These are phyloP conservation scores for Pseudogymnoascus sp. DNA, from an alignment of 2,329 filamentous ascomycete species.

Conservation along the genomic window DNA sequence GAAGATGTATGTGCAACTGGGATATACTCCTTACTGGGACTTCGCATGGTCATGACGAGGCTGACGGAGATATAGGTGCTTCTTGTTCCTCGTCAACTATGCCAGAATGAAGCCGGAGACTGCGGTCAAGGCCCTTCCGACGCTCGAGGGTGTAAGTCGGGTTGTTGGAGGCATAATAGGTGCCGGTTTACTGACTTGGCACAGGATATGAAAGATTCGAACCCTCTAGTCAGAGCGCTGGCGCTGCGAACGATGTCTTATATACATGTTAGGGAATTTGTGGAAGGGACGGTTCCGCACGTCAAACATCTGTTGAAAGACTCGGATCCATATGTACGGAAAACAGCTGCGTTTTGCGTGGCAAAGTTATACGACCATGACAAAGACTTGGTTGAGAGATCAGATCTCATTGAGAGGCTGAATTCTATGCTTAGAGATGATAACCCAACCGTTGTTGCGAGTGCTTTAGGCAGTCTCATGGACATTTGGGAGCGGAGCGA, in stretches of 20 bases:
- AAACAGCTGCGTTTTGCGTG: slow-evolving; percentile 92
- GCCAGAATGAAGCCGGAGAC: slow-evolving; percentile 89
- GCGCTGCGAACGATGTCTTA: slow-evolving; percentile 95
- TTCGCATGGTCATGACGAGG: slow-evolving; percentile 12
- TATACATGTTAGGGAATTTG: slow-evolving; percentile 91
- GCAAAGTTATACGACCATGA: slow-evolving; percentile 98
- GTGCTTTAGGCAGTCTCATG: slow-evolving; percentile 81
- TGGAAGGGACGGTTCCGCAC: slow-evolving; percentile 78
- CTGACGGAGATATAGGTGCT: slow-evolving; percentile 59
- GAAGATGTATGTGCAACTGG: slow-evolving; percentile 68
- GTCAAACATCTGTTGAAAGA: slow-evolving; percentile 79
- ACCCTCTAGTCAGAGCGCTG: slow-evolving; percentile 84
- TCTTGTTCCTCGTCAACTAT: slow-evolving; percentile 95
- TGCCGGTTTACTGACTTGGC: slow-evolving; percentile 5
- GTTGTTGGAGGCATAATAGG: background rate
- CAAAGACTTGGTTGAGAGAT: slow-evolving; percentile 76
- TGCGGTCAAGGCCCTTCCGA: slow-evolving; percentile 84
- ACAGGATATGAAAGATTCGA: slow-evolving; percentile 87
- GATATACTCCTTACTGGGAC: background rate
- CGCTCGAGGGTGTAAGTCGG: slow-evolving; percentile 62
- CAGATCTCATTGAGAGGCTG: slow-evolving; percentile 83
- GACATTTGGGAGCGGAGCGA: slow-evolving; percentile 99
- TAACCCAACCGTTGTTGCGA: slow-evolving; percentile 95
- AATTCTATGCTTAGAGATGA: slow-evolving; percentile 89
- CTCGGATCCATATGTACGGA: slow-evolving; percentile 88